A percentile compares a stretch with the other conserved stretches of the same genome.
Evolutionary conservation across 495 filamentous ascomycete genomes (phyloP).

Genomic region (Penicillium egyptiacum): DNA sequence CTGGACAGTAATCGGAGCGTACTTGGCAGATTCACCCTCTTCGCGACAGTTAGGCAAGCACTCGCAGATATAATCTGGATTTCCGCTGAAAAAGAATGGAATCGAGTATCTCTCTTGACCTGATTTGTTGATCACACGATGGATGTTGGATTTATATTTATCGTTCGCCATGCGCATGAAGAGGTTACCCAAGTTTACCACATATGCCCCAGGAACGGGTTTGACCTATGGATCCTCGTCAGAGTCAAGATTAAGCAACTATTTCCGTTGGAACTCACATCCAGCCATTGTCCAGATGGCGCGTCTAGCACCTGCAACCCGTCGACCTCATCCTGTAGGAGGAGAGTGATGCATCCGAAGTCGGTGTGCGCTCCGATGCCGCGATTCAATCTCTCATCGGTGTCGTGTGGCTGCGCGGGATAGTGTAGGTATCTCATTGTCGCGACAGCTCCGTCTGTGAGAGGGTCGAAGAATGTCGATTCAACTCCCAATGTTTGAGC

Average conservation of each 20-base stretch:
- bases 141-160: constrained; percentile 54
- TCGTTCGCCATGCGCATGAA: constrained; percentile 64
- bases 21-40: constrained; percentile 41
- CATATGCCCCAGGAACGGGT: constrained; percentile 48
- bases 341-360: constrained; percentile 45
- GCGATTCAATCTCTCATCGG: constrained; percentile 36
- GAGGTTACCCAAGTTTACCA: constrained; percentile 59
- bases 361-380: constrained; percentile 52
- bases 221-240: constrained; percentile 39
- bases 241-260: neutral
- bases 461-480: constrained; percentile 30
- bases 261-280: constrained; percentile 27
- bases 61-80: constrained; percentile 54
- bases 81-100: constrained; percentile 60
- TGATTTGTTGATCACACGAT: constrained; percentile 52
- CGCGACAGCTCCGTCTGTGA: constrained; percentile 38
- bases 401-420: constrained; percentile 46
- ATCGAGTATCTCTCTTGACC: constrained; percentile 57
- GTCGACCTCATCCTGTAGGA: constrained; percentile 50
- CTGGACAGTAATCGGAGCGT: constrained; percentile 48
- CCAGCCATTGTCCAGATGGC: constrained; percentile 39
- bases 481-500: constrained; percentile 40
- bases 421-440: constrained; percentile 45
- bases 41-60: constrained; percentile 51
- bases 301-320: constrained; percentile 54